Evolutionary conservation across 805 yeast species (phyloP).

Genomic region (Metschnikowia kunwiensis): DNA sequence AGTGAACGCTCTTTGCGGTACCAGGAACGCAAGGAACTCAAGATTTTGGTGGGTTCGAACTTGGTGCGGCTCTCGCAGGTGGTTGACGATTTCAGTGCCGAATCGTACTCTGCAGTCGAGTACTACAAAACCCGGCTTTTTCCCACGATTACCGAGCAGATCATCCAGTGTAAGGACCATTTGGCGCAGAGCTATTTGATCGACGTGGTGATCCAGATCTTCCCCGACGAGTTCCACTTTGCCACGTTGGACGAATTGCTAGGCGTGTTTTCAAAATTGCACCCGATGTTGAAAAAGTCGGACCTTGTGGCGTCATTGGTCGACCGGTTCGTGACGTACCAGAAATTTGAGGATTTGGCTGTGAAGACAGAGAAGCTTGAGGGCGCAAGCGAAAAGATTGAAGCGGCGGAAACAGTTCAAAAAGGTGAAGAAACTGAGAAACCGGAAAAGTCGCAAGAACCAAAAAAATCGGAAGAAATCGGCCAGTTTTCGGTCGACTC

Average conservation of each 20-base stretch:
- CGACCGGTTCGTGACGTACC: constrained; percentile 60
- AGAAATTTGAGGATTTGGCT: constrained; percentile 27
- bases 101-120: constrained; percentile 28
- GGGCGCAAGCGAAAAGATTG: not conserved
- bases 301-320: constrained; percentile 68
- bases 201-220: constrained; percentile 90
- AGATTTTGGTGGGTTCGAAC: constrained; percentile 89
- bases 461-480: too few species aligned
- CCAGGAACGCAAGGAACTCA: constrained; percentile 81
- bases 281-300: constrained; percentile 66
- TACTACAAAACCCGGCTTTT: constrained; percentile 53
- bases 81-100: constrained; percentile 61
- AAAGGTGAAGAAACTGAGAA: too few species aligned
- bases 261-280: constrained; percentile 58
- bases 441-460: not conserved
- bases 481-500: constrained; percentile 23
- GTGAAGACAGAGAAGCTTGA: constrained; percentile 5
- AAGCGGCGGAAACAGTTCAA: too few species aligned
- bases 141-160: constrained; percentile 83
- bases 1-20: constrained; percentile 72
- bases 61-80: constrained; percentile 84
- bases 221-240: constrained; percentile 89
- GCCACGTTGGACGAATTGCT: constrained; percentile 67
- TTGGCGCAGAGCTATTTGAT: constrained; percentile 89
- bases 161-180: constrained; percentile 86